Percentiles rank a stretch among this genome's conserved stretches.
These are phyloP conservation scores for Haplographium delicatum DNA, from an alignment of 495 filamentous ascomycete species.

Conservation along the genomic window DNA sequence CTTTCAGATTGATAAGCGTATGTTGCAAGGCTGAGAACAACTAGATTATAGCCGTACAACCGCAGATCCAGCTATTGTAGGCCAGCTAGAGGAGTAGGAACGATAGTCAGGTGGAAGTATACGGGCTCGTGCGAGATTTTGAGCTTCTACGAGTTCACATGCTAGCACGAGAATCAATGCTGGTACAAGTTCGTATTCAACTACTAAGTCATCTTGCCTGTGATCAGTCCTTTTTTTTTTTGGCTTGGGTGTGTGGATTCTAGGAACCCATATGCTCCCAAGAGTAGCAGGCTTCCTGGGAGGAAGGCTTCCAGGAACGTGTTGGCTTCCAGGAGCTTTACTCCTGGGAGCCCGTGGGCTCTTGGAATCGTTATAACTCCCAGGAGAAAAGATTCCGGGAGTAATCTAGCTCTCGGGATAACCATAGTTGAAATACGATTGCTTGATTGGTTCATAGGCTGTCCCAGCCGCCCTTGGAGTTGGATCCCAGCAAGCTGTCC, in stretches of 20 bases:
- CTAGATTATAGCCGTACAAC: no score
- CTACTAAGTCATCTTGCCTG: background rate
- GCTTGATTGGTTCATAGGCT: no score
- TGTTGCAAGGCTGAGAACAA: no score
- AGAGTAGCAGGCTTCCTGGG: constrained; percentile 6
- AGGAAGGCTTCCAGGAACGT: constrained; percentile 7
- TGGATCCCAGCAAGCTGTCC: no score
- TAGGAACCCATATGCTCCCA: constrained; percentile 4
- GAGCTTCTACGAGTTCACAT: background rate
- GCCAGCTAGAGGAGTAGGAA: no score
- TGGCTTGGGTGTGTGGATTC: constrained; percentile 1
- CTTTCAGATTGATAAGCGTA: no score
- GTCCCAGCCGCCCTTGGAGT: no score
- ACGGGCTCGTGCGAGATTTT: background rate
- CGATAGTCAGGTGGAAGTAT: background rate
- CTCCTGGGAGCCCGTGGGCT: constrained; percentile 4
- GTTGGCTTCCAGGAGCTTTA: constrained; percentile 5
- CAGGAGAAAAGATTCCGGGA: constrained; percentile 9
- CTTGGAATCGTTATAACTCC: constrained; percentile 8
- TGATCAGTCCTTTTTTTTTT: background rate
- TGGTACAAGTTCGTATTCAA: constrained; percentile 1
- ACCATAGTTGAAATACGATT: background rate
- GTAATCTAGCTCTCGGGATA: constrained; percentile 6
- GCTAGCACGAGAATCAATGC: background rate
- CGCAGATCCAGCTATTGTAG: no score